Evolutionary conservation across 768 basidiomycete genomes (phyloP).

Genomic region (Amanita molliuscula): DNA sequence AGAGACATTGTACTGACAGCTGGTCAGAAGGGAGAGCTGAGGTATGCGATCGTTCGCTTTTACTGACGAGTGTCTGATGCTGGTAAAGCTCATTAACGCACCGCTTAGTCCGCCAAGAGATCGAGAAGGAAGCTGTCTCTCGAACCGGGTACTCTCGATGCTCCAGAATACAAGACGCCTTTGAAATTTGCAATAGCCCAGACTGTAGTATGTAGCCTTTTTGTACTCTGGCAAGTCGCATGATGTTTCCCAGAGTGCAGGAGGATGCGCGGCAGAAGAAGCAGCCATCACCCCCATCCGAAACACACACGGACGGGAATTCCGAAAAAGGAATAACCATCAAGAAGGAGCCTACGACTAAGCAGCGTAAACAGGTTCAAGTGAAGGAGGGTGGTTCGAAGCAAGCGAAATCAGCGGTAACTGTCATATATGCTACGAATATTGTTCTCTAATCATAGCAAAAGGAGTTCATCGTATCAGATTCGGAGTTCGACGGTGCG

Average conservation of each 20-base stretch:
- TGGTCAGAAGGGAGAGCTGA: conserved; percentile 19
- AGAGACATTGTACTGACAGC: conserved; percentile 19
- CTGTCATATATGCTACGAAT: neutral
- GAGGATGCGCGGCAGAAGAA: conserved; percentile 4
- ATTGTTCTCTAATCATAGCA: neutral
- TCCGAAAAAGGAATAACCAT: neutral
- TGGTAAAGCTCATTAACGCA: conserved; percentile 31
- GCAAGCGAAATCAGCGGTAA: conserved; percentile 9
- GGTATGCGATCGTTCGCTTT: conserved; percentile 11
- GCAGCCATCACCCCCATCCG: neutral
- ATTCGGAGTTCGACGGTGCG: neutral
- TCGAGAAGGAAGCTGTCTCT: conserved; percentile 39
- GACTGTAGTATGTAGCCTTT: conserved; percentile 21
- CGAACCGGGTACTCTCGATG: conserved; percentile 31
- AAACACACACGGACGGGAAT: neutral
- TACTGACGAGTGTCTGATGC: neutral
- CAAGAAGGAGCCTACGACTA: neutral
- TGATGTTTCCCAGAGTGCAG: conserved; percentile 8
- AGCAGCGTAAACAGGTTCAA: neutral
- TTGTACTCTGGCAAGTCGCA: neutral
- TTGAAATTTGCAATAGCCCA: conserved; percentile 33
- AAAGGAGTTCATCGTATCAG: conserved; percentile 3
- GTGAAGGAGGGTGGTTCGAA: conserved; percentile 11
- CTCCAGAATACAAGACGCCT: conserved; percentile 30
- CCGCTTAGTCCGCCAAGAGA: conserved; percentile 35